phyloP scores from a whole-genome alignment of 768 basidiomycete genomes.

The Dentipellis sp. region DNA sequence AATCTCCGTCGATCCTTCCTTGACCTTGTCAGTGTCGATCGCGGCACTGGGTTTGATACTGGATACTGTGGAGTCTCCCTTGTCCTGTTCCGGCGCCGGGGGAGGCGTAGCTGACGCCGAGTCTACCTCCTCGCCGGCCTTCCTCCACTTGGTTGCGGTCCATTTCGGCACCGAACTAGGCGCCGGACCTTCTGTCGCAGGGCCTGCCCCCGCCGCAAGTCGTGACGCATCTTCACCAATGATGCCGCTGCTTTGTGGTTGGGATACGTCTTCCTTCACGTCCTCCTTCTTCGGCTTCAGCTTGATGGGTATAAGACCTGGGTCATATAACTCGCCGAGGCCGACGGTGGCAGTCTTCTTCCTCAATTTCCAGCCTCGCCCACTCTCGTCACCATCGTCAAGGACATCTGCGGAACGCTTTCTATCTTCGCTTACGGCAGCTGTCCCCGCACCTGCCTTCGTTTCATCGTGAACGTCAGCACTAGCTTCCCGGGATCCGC shows the following conservation, averaged over 20 bases:
- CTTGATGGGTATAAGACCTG: conserved; percentile 58
- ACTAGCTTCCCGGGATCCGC: conserved; percentile 9
- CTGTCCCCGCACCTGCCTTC: conserved; percentile 13
- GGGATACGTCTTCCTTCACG: conserved; percentile 5
- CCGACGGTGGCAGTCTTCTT: conserved; percentile 52
- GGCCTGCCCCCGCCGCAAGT: not conserved
- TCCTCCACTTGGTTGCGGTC: conserved; percentile 14
- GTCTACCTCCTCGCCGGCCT: conserved; percentile 2
- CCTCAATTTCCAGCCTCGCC: conserved; percentile 55
- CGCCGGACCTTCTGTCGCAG: not conserved
- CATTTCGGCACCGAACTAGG: conserved; percentile 9
- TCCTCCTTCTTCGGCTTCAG: conserved; percentile 48
- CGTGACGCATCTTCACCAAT: not conserved
- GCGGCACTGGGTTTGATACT: not conserved
- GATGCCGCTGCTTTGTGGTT: not conserved
- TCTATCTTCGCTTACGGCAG: not conserved
- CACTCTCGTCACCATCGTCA: conserved; percentile 37
- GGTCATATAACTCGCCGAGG: conserved; percentile 78
- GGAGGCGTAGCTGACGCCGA: not conserved
- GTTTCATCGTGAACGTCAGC: conserved; percentile 7
- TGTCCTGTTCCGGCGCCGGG: not conserved
- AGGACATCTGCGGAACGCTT: conserved; percentile 20
- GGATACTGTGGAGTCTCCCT: not conserved
- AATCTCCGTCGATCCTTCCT: not conserved
- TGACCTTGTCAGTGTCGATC: not conserved